Base-by-base conservation (phyloP, 306 rosid genomes). In the Carpinus viminea region DNA sequence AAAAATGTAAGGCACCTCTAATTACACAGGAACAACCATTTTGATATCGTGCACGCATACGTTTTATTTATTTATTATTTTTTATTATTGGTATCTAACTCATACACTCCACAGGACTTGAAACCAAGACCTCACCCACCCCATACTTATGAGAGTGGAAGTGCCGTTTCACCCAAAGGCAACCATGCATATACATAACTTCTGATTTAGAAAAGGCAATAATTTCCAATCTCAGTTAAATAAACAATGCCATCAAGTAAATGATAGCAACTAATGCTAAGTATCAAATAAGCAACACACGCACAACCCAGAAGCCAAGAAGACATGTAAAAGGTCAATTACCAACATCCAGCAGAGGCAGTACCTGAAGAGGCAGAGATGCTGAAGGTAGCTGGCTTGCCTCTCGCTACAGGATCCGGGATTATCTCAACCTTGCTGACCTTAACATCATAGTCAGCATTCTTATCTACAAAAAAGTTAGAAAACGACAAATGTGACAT, bases 281-380 rank as follows among this genome's bases (percentile, higher is more conserved):
- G 26, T 57, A 57, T 41, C 7, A 41, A 41, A 41, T 41, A 41
- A 41, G 45, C 45, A 41, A 41, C 45, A 41, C 45, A 6, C 45
- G 45, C 45, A 41, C 45, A 41, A 41, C 8, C 45, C 45, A 41
- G 5, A 41, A 41, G 45, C 6, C 45, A 57, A 20, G 62, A 20
- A 56, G 31, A 11, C 62, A 62, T 15, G 41, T 11, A 13, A 31
- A 62, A 62, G 69, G 21, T 34, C 59, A 26, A 61, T 71, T 73
- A 79, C 36, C 36, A 75, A 41, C 8, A 16, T 62, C 51, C 65
- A 36, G 28, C 13, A 24, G 53, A 21, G 51, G 51, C 1, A 43
- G 84, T 81, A 92, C 99, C 93, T 81, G 97, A 84, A 57, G 84
- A 68, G 54, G 97, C 97, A 83, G 93, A 76, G 79, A 93, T 90